Conservation (phyloP, 2,329 filamentous ascomycete genomes). For the Pyrenophora graminea region DNA sequence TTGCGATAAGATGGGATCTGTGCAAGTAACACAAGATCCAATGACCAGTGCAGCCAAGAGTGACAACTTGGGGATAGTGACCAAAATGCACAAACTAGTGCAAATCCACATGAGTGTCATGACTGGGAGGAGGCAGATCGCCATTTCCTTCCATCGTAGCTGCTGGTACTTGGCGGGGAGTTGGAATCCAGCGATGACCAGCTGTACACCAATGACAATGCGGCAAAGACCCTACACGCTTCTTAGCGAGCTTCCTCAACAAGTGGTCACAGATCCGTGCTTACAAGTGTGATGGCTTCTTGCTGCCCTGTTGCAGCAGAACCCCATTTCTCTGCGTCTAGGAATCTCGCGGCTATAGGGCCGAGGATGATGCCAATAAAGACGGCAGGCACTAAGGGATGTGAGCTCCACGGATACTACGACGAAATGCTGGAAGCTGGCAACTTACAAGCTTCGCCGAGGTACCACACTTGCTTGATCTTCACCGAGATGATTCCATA, state of each 20-base stretch:
- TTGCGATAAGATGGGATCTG: slow-evolving; percentile 66
- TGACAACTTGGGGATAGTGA: slow-evolving; percentile 60
- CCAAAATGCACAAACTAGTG: slow-evolving; percentile 60
- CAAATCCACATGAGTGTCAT: slow-evolving; percentile 67
- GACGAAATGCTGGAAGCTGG: slow-evolving; percentile 15
- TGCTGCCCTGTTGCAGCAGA: slow-evolving; percentile 38
- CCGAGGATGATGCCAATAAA: slow-evolving; percentile 60
- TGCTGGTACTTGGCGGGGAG: slow-evolving; percentile 61
- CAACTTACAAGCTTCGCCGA: slow-evolving; percentile 57
- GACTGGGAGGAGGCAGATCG: slow-evolving; percentile 60
- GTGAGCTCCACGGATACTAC: slow-evolving; percentile 1
- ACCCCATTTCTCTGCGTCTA: slow-evolving; percentile 52
- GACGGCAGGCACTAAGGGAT: slow-evolving; percentile 48
- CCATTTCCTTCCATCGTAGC: slow-evolving; percentile 58
- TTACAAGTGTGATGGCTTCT: slow-evolving; percentile 50
- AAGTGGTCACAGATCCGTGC: not conserved
- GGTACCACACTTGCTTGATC: slow-evolving; percentile 59
- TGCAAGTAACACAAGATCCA: slow-evolving; percentile 64
- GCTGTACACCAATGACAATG: slow-evolving; percentile 65
- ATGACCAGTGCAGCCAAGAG: slow-evolving; percentile 58
- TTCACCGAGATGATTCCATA: slow-evolving; percentile 59
- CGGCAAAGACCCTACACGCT: slow-evolving; percentile 54
- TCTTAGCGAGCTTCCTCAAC: not conserved
- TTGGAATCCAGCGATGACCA: slow-evolving; percentile 67
- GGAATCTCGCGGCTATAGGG: slow-evolving; percentile 58